phyloP scores from a whole-genome alignment of 768 basidiomycete species.

The Serendipita indica region DNA sequence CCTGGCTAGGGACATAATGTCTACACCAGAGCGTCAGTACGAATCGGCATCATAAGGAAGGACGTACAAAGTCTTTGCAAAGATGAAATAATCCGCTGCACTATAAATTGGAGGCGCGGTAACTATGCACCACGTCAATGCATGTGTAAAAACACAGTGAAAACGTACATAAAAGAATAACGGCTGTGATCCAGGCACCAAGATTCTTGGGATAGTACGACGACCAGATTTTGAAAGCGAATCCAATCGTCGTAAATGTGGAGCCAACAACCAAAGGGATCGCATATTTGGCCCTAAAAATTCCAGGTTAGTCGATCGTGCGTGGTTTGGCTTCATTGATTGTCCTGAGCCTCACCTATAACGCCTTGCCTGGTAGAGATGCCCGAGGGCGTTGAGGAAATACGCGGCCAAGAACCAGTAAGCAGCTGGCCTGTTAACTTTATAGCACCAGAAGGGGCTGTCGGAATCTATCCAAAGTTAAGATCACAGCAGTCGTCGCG shows the following conservation, averaged over 20 bases:
- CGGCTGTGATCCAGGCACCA: neutral
- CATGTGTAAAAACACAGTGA: neutral
- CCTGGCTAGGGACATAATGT: constrained; percentile 2
- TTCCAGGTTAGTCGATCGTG: neutral
- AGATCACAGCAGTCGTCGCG: neutral
- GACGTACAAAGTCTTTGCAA: constrained; percentile 4
- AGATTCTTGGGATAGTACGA: neutral
- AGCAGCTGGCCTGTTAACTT: neutral
- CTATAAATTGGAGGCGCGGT: constrained; percentile 7
- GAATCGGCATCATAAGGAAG: neutral
- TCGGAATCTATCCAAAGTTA: neutral
- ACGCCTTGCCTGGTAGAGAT: neutral
- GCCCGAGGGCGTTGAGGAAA: constrained; percentile 3
- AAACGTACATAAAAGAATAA: neutral
- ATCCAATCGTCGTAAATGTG: constrained; percentile 5
- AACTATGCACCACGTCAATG: neutral
- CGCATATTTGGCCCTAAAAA: neutral
- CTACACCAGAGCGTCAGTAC: neutral
- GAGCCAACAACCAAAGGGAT: neutral
- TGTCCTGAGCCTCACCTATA: neutral
- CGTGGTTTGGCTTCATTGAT: neutral
- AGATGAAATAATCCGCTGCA: constrained; percentile 8
- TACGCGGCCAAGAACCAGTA: neutral
- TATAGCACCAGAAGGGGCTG: constrained; percentile 5
- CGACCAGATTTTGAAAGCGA: neutral